These are phyloP conservation scores for Colletotrichum incanum DNA, from an alignment of 2,329 filamentous ascomycete genomes.

Conservation along the genomic window DNA sequence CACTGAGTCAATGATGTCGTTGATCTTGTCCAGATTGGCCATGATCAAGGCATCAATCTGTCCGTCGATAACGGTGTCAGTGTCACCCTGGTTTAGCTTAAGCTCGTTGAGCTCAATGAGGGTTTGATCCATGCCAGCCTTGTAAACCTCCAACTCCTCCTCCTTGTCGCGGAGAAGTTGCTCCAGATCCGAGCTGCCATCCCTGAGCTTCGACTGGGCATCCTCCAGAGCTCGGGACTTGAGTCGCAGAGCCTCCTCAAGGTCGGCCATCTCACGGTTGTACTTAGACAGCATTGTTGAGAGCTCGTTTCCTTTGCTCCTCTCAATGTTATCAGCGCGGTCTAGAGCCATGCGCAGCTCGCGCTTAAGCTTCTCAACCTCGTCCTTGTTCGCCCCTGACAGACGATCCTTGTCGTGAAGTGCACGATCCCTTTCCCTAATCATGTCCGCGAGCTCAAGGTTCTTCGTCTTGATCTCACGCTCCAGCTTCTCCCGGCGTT, in stretches of 20 bases:
- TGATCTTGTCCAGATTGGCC: conserved; percentile 91
- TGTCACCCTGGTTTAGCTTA: conserved; percentile 80
- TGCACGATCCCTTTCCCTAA: conserved; percentile 93
- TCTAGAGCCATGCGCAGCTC: conserved; percentile 94
- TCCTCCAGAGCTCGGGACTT: conserved; percentile 93
- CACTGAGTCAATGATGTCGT: conserved; percentile 97
- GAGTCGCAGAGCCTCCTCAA: conserved; percentile 91
- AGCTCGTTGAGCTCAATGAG: conserved; percentile 93
- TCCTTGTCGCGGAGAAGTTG: conserved; percentile 92
- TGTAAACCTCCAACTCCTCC: conserved; percentile 97
- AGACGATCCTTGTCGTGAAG: conserved; percentile 92
- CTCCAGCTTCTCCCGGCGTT: conserved; percentile 93
- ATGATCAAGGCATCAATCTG: conserved; percentile 93
- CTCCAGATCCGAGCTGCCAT: conserved; percentile 89
- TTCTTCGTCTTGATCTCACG: conserved; percentile 99
- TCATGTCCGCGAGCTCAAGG: conserved; percentile 98
- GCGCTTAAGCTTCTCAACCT: conserved; percentile 93
- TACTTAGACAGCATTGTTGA: conserved; percentile 96
- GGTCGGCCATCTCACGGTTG: conserved; percentile 96
- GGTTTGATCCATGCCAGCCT: conserved; percentile 97
- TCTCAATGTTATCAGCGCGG: conserved; percentile 91
- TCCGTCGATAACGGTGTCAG: conserved; percentile 86
- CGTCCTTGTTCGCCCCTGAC: conserved; percentile 90
- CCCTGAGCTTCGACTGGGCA: conserved; percentile 81
- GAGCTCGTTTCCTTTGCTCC: conserved; percentile 93